These are phyloP conservation scores for Ascomycota sp. DNA, from an alignment of 2,329 filamentous ascomycete genomes.

Conservation along the genomic window DNA sequence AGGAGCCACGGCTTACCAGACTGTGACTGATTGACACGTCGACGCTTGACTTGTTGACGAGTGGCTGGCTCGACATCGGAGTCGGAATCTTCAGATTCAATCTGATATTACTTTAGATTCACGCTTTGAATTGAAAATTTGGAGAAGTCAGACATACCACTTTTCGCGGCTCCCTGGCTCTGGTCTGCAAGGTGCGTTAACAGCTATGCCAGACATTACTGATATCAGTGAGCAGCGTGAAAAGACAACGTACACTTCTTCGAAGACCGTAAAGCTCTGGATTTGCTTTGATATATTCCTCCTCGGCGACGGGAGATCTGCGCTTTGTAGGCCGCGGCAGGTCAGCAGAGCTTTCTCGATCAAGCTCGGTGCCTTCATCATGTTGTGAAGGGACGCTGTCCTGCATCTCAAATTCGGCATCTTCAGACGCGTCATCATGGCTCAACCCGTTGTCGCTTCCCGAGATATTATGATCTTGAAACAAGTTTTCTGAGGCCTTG, in stretches of 20 bases:
- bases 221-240: conserved; percentile 3
- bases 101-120: conserved; percentile 10
- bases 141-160: conserved; percentile 21
- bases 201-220: conserved; percentile 9
- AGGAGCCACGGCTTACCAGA: conserved; percentile 28
- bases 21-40: conserved; percentile 44
- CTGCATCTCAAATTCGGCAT: conserved; percentile 60
- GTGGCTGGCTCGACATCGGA: conserved; percentile 43
- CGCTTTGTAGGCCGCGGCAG: conserved; percentile 54
- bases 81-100: conserved; percentile 42
- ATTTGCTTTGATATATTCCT: conserved; percentile 74
- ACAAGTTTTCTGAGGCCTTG: conserved; percentile 18
- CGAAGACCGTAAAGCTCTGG: conserved; percentile 88
- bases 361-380: conserved; percentile 26
- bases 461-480: conserved; percentile 19
- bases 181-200: conserved; percentile 21
- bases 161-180: conserved; percentile 35
- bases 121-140: neutral
- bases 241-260: conserved; percentile 57
- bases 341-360: conserved; percentile 49
- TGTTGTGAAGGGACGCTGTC: conserved; percentile 27
- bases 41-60: conserved; percentile 44
- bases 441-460: conserved; percentile 27
- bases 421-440: conserved; percentile 37
- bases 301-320: conserved; percentile 47